phyloP scores from a whole-genome alignment of 257 asterid genomes.

The Jasminum sambac region DNA sequence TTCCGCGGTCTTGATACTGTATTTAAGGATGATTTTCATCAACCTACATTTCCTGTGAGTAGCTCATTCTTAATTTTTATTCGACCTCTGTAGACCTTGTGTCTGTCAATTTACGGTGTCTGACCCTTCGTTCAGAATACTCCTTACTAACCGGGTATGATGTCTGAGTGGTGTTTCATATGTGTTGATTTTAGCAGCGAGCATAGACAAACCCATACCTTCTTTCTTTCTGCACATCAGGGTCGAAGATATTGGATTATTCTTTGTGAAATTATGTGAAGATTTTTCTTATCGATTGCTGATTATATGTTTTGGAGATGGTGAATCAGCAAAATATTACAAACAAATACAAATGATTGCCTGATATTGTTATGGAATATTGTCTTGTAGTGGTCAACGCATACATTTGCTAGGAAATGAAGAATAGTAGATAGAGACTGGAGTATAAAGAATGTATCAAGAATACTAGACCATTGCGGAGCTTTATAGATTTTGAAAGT shows the following conservation, averaged over 20 bases:
- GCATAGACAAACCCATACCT: neutral
- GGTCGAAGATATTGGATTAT: neutral
- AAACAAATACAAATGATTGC: neutral
- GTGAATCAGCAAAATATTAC: neutral
- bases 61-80: slow-evolving; percentile 11
- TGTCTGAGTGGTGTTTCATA: slow-evolving; percentile 10
- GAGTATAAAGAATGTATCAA: neutral
- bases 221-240: neutral
- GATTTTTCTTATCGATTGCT: neutral
- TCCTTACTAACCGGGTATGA: neutral
- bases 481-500: slow-evolving; percentile 7
- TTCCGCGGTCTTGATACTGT: slow-evolving; percentile 65
- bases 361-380: neutral
- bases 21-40: slow-evolving; percentile 76
- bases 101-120: slow-evolving; percentile 12
- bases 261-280: neutral
- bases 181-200: neutral
- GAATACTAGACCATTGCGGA: slow-evolving; percentile 1
- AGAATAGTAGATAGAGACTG: neutral
- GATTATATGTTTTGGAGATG: neutral
- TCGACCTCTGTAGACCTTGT: neutral
- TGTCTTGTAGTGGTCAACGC: neutral
- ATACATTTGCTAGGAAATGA: neutral
- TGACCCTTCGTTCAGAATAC: neutral
- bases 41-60: slow-evolving; percentile 85